phyloP scores from a whole-genome alignment of 2,329 filamentous ascomycete species.

The Trichoderma citrinoviride region DNA sequence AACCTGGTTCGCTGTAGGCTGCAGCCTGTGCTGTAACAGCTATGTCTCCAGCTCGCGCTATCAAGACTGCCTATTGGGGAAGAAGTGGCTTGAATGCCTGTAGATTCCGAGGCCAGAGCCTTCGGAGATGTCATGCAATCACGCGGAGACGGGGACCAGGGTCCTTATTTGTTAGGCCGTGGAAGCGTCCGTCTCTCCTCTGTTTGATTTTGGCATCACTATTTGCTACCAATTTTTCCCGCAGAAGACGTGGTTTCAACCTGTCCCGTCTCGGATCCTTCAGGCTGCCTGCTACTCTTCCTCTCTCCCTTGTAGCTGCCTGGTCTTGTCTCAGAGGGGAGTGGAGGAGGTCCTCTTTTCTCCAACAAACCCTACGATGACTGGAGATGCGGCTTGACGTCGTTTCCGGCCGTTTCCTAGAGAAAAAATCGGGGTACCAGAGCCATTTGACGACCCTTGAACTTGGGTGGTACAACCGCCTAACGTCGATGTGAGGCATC shows the following conservation, averaged over 20 bases:
- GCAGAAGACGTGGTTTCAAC: background rate
- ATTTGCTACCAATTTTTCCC: background rate
- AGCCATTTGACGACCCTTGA: background rate
- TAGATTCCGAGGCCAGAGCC: background rate
- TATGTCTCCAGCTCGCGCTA: background rate
- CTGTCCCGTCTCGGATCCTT: too few species aligned
- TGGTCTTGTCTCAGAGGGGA: background rate
- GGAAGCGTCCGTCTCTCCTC: background rate
- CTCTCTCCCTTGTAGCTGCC: background rate
- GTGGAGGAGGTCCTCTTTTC: background rate
- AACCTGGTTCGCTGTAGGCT: background rate
- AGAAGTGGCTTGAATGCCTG: too few species aligned
- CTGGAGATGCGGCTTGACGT: slow-evolving; percentile 13
- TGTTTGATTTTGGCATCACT: background rate
- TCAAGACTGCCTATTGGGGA: background rate
- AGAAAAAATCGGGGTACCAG: background rate
- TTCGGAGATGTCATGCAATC: background rate
- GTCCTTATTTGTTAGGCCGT: background rate
- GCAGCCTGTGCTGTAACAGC: background rate
- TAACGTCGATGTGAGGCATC: too few species aligned
- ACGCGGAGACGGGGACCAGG: background rate
- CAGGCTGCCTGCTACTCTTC: background rate
- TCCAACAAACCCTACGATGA: slow-evolving; percentile 14
- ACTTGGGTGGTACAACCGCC: too few species aligned
- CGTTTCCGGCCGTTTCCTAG: background rate